Evolutionary conservation across 164 flowering plant species (phyloP).

Genomic region (Chimonanthus praecox): DNA sequence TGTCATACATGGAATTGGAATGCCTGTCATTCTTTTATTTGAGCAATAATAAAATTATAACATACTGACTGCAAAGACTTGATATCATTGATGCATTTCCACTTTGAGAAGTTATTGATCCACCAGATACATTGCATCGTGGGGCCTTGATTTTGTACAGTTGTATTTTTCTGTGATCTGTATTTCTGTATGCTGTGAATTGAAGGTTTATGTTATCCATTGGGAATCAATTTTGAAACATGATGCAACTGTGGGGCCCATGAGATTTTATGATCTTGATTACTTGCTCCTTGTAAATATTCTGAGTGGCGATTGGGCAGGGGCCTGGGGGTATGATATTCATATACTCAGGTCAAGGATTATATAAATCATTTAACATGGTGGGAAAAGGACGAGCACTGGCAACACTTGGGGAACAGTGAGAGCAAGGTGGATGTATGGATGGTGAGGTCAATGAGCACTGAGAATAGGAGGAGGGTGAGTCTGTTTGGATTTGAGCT

Average conservation of each 20-base stretch:
- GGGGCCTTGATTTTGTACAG: background rate
- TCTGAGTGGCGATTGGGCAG: background rate
- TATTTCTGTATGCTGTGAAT: too few species aligned
- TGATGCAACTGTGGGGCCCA: background rate
- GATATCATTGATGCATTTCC: background rate
- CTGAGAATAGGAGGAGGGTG: background rate
- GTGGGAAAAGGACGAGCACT: conserved; percentile 6
- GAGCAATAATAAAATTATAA: background rate
- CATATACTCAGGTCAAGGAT: background rate
- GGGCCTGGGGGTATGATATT: background rate
- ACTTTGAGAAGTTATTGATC: too few species aligned
- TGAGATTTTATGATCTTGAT: background rate
- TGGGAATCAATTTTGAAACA: background rate
- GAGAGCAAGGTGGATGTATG: background rate
- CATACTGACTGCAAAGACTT: background rate
- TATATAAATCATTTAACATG: background rate
- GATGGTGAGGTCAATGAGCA: conserved; percentile 10
- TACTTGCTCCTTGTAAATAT: background rate
- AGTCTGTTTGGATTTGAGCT: background rate
- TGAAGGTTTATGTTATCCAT: background rate
- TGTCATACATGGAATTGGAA: background rate
- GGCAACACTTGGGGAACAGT: background rate
- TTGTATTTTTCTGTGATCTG: background rate
- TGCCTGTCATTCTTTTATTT: background rate
- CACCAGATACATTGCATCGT: background rate